Evolutionary conservation across 768 basidiomycete genomes (phyloP), one percentile per base, ranked within the genome.

Genomic region (Lactifluus piperatus): DNA sequence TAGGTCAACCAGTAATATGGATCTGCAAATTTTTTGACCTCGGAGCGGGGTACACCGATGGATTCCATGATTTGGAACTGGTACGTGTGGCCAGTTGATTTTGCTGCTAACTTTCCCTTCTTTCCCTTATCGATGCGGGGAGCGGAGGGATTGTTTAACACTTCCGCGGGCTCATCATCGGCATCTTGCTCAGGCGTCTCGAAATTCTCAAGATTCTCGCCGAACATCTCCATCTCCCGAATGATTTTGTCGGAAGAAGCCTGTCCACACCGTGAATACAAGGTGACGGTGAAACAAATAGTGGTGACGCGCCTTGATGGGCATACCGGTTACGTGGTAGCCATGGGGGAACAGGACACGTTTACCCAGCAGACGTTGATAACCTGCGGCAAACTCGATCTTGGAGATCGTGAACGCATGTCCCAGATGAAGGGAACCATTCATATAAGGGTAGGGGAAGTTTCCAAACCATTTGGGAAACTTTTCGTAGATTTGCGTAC

Each of bases 1-100:
- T 91, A 90, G 27, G 81, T 79, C 68, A 94, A 74, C 97, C 97
- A 99, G 71, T 94, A 76, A 58, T 83, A 74, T n/a, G 97, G 89
- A 70, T 99, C 94, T 2, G 94, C 92, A 66, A 99, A 99, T 68
- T 89, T 87, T 73, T 97, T 97, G 75, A 97, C 91, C 66, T 98
- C 93, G 11, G 77, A 71, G 41, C 88, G 81, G 13, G 94, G 91
- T 5, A 98, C 85, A 50, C 89, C 85, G 65, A 97, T 91, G 43
- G 91, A 88, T 68, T 94, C 87, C 86, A 98, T 88, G 71, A 98
- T 98, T 78, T 98, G 97, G 80, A 98, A 99, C 70, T 99, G 97
- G 73, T 98, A 98, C 30, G 86, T 86, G 62, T 91, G 77, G 2
- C 95, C 97, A 2, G 95, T 95, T 0, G 89, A 84, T 74, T 99